Conservation (phyloP, 2,329 filamentous ascomycete genomes). For the Curvularia sp. region DNA sequence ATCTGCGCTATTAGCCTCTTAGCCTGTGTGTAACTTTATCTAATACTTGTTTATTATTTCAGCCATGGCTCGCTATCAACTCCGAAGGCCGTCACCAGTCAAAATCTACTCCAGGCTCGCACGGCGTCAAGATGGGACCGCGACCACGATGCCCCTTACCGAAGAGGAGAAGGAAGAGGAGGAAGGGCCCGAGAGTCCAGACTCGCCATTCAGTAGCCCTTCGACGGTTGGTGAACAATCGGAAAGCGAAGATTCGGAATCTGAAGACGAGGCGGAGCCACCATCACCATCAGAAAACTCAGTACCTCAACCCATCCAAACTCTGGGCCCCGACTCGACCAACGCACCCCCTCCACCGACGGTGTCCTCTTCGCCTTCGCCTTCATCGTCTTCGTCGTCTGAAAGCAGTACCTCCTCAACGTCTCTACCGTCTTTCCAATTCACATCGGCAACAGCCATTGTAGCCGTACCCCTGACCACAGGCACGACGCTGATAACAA, state of each 20-base stretch:
- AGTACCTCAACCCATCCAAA: conserved; percentile 6
- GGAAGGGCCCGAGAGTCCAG: conserved; percentile 33
- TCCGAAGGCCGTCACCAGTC: conserved; percentile 39
- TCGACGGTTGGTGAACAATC: conserved; percentile 7
- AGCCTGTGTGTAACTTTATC: conserved; percentile 10
- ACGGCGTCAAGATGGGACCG: conserved; percentile 31
- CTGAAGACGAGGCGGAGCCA: conserved; percentile 23
- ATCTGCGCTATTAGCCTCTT: conserved; percentile 13
- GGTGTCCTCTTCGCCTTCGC: background rate
- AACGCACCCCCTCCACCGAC: conserved; percentile 1
- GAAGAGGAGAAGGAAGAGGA: conserved; percentile 12
- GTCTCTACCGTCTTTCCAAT: conserved; percentile 15
- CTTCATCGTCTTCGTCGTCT: too few species aligned
- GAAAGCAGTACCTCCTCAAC: background rate
- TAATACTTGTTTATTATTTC: conserved; percentile 18
- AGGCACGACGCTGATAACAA: background rate
- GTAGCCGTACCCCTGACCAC: conserved; percentile 20
- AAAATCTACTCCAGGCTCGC: conserved; percentile 22
- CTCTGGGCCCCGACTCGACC: conserved; percentile 8
- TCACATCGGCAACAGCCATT: conserved; percentile 12
- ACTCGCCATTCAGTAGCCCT: conserved; percentile 31
- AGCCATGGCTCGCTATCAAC: conserved; percentile 39
- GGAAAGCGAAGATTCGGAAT: conserved; percentile 15
- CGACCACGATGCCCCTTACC: conserved; percentile 16
- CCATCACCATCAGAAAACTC: conserved; percentile 19